Evolutionary conservation across 78 protist species (phyloP), one percentile per base, ranked within the genome.

Genomic region (Creolimax fragrantissima): DNA sequence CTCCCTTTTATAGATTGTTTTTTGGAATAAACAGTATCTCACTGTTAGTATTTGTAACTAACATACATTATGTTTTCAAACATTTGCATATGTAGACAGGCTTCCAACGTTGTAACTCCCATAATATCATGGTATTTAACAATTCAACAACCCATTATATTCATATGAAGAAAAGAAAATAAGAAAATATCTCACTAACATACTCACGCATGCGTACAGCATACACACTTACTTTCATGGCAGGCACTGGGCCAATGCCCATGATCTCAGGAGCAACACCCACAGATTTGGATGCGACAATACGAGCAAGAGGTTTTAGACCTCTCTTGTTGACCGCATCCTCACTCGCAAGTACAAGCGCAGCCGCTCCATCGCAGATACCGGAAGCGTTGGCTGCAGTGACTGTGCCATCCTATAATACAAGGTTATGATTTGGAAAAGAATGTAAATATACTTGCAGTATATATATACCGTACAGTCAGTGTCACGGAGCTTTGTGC

Each of bases 341-440:
- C 86, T 88, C 96, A 41, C 45, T 5, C 35, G 94, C 97, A 3
- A 96, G 45, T 4, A 95, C 83, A 5, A 95, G 42, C 36, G 93
- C 39, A 3, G 92, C 96, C 5, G 96, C 97, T 39, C 97, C 97
- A 66, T 96, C 97, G 45, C 91, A 39, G 81, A 96, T 93, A 32
- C 96, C 94, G 2, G 95, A 92, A 45, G 96, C 96, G 24, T 39
- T 47, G 5, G 94, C 97, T 2, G 97, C 96, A 2, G 95, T 96
- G 44, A 95, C 94, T 4, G 66, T n/a, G 2, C 97, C 97, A 47
- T 93, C 92, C 92, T 85, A 74, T 39, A 2, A 1, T 0, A 5
- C 2, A 6, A 83, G 42, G 6, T 11, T 58, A 11, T 32, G 74
- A 58, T 58, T n/a, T n/a, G n/a, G n/a, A n/a, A n/a, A n/a, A n/a